These are phyloP conservation scores for Apiotrichum domesticum DNA, from an alignment of 1,284 basidiomycete genomes.

Conservation along the genomic window DNA sequence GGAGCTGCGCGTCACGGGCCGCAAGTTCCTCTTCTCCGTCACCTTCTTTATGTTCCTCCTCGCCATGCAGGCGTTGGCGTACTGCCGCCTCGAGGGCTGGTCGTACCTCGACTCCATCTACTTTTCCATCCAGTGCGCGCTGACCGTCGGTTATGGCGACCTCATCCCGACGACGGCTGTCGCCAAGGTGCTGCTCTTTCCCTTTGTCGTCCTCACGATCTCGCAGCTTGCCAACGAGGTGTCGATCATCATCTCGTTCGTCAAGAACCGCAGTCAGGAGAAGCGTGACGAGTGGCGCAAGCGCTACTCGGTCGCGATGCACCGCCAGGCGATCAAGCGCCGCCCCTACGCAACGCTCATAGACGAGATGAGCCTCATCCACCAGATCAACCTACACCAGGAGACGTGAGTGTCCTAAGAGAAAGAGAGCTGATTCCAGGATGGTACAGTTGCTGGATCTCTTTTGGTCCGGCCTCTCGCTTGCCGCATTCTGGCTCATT, in stretches of 20 bases:
- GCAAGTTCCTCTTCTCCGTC: constrained; percentile 48
- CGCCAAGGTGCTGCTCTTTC: constrained; percentile 45
- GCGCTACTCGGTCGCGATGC: constrained; percentile 36
- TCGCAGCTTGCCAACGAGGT: constrained; percentile 47
- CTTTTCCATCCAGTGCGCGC: constrained; percentile 26
- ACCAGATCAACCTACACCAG: constrained; percentile 40
- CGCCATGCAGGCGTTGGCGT: constrained; percentile 39
- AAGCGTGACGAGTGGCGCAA: constrained; percentile 41
- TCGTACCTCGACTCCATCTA: constrained; percentile 39
- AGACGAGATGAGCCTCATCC: constrained; percentile 42
- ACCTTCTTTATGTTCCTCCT: constrained; percentile 44
- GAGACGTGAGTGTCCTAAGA: constrained; percentile 27
- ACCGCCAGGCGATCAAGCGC: constrained; percentile 25
- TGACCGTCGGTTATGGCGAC: constrained; percentile 47
- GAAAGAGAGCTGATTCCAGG: constrained; percentile 16
- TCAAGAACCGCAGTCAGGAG: constrained; percentile 28
- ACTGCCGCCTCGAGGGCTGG: constrained; percentile 40
- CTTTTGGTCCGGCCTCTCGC: constrained; percentile 34
- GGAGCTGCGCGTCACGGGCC: constrained; percentile 39
- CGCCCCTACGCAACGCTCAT: constrained; percentile 35
- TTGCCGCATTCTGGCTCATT: constrained; percentile 44
- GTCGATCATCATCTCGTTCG: constrained; percentile 43
- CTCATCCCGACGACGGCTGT: constrained; percentile 28
- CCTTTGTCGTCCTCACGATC: constrained; percentile 46
- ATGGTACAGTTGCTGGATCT: constrained; percentile 43